Evolutionary conservation across 495 filamentous ascomycete species (phyloP).

Genomic region (Melanomma pulvis-pyrius): DNA sequence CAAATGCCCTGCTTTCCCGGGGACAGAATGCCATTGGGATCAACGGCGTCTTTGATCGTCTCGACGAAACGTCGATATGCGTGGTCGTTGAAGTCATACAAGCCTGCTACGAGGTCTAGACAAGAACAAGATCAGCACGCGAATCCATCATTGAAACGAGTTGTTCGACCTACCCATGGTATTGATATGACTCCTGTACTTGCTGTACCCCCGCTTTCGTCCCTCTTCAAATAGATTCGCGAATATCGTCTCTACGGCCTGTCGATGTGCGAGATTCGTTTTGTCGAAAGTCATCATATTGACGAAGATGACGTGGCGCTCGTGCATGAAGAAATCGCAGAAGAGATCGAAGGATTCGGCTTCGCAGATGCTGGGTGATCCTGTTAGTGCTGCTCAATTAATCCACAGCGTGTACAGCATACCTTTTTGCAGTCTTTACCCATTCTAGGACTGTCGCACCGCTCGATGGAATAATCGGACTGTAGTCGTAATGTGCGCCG

Average conservation of each 20-base stretch:
- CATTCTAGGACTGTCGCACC: constrained; percentile 30
- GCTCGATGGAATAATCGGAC: constrained; percentile 30
- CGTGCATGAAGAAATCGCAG: constrained; percentile 40
- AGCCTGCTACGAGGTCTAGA: constrained; percentile 22
- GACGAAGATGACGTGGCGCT: constrained; percentile 37
- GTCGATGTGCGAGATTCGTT: constrained; percentile 22
- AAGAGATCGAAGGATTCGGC: constrained; percentile 34
- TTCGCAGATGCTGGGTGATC: constrained; percentile 24
- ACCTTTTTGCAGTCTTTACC: constrained; percentile 33
- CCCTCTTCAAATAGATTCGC: constrained; percentile 32
- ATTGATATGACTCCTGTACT: constrained; percentile 34
- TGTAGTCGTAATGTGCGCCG: constrained; percentile 35
- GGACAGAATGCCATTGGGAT: constrained; percentile 30
- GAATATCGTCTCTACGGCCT: constrained; percentile 28
- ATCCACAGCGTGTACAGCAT: neutral
- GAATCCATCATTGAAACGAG: neutral
- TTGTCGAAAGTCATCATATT: constrained; percentile 39
- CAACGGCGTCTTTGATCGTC: constrained; percentile 32
- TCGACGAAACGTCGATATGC: constrained; percentile 33
- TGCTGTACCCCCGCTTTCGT: constrained; percentile 26
- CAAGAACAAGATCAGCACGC: neutral
- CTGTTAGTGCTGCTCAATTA: neutral
- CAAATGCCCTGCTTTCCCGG: constrained; percentile 34
- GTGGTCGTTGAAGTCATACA: constrained; percentile 34
- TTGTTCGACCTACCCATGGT: constrained; percentile 23